Percentiles rank a stretch among this genome's conserved stretches.
Evolutionary conservation across 179 eudicot species (phyloP).

Genomic region (Actinidia chinensis): DNA sequence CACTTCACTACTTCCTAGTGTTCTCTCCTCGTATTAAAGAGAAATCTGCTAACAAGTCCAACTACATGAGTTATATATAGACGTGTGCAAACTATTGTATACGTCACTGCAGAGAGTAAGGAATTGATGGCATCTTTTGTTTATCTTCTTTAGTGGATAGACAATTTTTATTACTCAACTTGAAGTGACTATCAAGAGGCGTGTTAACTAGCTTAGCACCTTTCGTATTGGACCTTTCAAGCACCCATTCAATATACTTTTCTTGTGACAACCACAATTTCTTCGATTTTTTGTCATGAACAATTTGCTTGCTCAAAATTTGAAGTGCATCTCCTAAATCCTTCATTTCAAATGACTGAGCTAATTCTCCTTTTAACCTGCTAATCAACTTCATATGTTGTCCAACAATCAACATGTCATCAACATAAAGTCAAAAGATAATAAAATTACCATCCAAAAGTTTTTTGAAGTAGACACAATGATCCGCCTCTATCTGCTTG

Average conservation of each 20-base stretch:
- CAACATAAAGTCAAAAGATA: not conserved
- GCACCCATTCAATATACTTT: not conserved
- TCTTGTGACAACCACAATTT: not conserved
- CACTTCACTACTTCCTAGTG: too few species aligned
- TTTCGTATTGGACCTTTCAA: not conserved
- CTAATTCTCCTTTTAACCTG: not conserved
- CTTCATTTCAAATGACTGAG: not conserved
- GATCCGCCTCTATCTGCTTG: not conserved
- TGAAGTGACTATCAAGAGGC: too few species aligned
- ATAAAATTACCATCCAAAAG: not conserved
- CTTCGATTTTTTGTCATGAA: not conserved
- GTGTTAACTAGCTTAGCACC: too few species aligned
- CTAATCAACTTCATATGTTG: not conserved
- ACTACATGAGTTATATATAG: not conserved
- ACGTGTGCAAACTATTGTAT: not conserved
- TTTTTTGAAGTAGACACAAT: not conserved
- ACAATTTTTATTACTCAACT: not conserved
- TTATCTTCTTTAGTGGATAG: not conserved
- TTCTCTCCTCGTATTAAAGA: too few species aligned
- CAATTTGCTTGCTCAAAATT: not conserved
- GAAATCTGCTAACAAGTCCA: not conserved
- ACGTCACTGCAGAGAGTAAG: not conserved
- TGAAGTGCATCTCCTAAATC: not conserved
- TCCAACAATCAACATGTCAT: not conserved
- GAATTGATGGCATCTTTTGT: not conserved